These are phyloP conservation scores for Pseudotsuga menziesii DNA, from an alignment of 75 land plant genomes.

Conservation along the genomic window DNA sequence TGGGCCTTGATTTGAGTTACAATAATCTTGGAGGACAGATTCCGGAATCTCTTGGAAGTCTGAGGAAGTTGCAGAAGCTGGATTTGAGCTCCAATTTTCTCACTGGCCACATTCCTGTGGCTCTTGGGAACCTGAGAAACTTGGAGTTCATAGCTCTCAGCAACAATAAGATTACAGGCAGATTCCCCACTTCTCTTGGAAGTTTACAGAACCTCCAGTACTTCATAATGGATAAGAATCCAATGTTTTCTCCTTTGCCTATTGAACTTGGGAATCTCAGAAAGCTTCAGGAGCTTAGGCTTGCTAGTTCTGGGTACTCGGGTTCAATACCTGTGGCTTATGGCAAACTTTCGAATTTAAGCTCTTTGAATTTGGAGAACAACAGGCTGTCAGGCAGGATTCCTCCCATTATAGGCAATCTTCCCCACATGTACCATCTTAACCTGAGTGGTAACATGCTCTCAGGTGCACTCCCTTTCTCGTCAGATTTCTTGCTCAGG, in stretches of 20 bases:
- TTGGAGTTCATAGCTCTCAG: slow-evolving; percentile 60
- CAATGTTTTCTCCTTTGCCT: slow-evolving; percentile 45
- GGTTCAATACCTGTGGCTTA: slow-evolving; percentile 69
- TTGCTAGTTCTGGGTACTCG: slow-evolving; percentile 41
- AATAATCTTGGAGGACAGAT: slow-evolving; percentile 55
- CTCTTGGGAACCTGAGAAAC: slow-evolving; percentile 25
- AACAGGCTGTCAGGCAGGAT: slow-evolving; percentile 54
- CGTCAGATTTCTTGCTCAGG: slow-evolving; percentile 47
- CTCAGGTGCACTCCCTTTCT: slow-evolving; percentile 68
- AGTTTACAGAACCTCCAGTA: slow-evolving; percentile 53
- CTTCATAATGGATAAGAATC: slow-evolving; percentile 69
- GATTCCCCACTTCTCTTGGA: slow-evolving; percentile 34
- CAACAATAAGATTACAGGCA: slow-evolving; percentile 46
- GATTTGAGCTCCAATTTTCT: slow-evolving; percentile 72
- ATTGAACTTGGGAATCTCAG: slow-evolving; percentile 32
- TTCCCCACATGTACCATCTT: slow-evolving; percentile 67
- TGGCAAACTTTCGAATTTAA: slow-evolving; percentile 42
- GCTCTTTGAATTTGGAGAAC: slow-evolving; percentile 54
- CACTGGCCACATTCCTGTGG: slow-evolving; percentile 45
- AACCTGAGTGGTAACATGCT: slow-evolving; percentile 72
- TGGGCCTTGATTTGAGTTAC: slow-evolving; percentile 69
- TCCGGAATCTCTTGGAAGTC: slow-evolving; percentile 51
- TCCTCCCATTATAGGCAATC: slow-evolving; percentile 35
- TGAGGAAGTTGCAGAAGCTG: slow-evolving; percentile 60
- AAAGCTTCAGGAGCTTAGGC: slow-evolving; percentile 62